phyloP scores from a whole-genome alignment of 1,284 basidiomycete species.

The Apiotrichum montevideense region DNA sequence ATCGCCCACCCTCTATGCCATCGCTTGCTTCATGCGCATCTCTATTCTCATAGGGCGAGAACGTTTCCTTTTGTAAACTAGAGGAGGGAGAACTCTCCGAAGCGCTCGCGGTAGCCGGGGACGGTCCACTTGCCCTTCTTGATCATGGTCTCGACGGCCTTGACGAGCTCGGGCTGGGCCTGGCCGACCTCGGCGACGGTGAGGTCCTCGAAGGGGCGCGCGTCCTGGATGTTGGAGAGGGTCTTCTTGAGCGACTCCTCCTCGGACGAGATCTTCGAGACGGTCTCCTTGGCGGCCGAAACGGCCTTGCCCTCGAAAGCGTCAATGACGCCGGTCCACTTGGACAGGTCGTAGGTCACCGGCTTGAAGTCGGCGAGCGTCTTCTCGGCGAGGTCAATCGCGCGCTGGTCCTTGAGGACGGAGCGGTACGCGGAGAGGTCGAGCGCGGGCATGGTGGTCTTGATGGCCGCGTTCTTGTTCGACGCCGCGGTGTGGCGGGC shows the following conservation, averaged over 20 bases:
- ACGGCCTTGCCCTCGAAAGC: slow-evolving; percentile 96
- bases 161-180: slow-evolving; percentile 85
- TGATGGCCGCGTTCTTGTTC: slow-evolving; percentile 64
- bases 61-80: too few species aligned
- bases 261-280: slow-evolving; percentile 86
- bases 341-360: slow-evolving; percentile 85
- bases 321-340: slow-evolving; percentile 93
- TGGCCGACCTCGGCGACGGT: slow-evolving; percentile 86
- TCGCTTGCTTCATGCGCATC: too few species aligned
- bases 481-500: slow-evolving; percentile 88
- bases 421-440: slow-evolving; percentile 90
- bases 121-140: slow-evolving; percentile 99
- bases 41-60: too few species aligned
- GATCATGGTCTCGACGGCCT: slow-evolving; percentile 90
- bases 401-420: slow-evolving; percentile 83
- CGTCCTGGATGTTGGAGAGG: slow-evolving; percentile 94
- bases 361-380: slow-evolving; percentile 86
- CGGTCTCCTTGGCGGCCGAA: slow-evolving; percentile 82
- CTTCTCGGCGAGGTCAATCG: slow-evolving; percentile 91
- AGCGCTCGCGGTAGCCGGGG: slow-evolving; percentile 79
- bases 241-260: slow-evolving; percentile 88
- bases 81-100: slow-evolving; percentile 32
- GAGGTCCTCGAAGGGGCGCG: slow-evolving; percentile 94
- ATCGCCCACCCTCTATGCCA: too few species aligned
- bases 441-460: slow-evolving; percentile 57